phyloP scores from a whole-genome alignment of 768 basidiomycete species.

The Mycena vitilis region DNA sequence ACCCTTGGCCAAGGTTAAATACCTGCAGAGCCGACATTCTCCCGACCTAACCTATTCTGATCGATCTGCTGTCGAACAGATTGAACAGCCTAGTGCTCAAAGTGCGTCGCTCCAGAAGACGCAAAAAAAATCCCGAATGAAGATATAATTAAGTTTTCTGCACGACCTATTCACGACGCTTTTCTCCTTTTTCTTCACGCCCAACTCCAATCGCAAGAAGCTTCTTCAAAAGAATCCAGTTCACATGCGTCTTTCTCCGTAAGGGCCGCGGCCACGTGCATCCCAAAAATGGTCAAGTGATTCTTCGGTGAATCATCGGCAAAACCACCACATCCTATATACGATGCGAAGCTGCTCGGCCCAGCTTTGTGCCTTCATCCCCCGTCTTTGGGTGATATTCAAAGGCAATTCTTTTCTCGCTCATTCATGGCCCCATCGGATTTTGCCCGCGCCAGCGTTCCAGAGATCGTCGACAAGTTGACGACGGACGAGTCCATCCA shows the following conservation, averaged over 20 bases:
- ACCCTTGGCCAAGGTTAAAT: not conserved
- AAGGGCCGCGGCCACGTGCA: not conserved
- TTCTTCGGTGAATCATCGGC: slow-evolving; percentile 27
- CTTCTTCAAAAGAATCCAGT: not conserved
- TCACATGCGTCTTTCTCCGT: not conserved
- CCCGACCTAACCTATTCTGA: not conserved
- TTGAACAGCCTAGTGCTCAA: too few species aligned
- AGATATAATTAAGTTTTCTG: too few species aligned
- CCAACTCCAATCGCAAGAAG: too few species aligned
- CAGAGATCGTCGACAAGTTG: slow-evolving; percentile 71
- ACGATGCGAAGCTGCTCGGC: not conserved
- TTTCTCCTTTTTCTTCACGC: too few species aligned
- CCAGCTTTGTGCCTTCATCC: slow-evolving; percentile 2
- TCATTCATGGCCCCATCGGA: slow-evolving; percentile 71
- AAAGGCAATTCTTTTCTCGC: not conserved
- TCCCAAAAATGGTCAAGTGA: slow-evolving; percentile 23
- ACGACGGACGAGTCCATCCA: slow-evolving; percentile 81
- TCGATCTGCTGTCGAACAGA: not conserved
- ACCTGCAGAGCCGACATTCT: not conserved
- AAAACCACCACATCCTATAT: slow-evolving; percentile 19
- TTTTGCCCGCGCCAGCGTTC: slow-evolving; percentile 72
- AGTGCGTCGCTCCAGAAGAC: too few species aligned
- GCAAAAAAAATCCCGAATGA: too few species aligned
- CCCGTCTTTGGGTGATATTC: not conserved
- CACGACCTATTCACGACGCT: too few species aligned